phyloP scores from a whole-genome alignment of 345 rosid species.

The Bruguiera gymnorhiza region DNA sequence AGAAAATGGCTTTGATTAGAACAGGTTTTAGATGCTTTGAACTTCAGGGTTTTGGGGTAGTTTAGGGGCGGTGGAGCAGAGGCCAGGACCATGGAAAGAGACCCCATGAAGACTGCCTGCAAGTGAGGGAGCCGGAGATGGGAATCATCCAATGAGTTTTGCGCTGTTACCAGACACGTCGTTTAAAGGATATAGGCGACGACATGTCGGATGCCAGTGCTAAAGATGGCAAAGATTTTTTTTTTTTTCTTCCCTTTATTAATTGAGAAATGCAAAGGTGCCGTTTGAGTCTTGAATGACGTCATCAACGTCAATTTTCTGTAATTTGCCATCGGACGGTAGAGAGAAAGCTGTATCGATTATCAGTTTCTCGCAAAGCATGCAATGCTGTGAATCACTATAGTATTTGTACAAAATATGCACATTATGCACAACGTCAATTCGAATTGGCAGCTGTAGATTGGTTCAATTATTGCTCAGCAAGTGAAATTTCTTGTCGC shows the following conservation, averaged over 20 bases:
- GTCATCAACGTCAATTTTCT: too few species aligned
- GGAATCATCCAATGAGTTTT: background rate
- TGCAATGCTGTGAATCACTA: too few species aligned
- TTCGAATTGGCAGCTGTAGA: slow-evolving; percentile 1
- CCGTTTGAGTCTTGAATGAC: too few species aligned
- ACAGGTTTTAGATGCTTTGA: slow-evolving; percentile 11
- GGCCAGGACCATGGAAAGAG: slow-evolving; percentile 36
- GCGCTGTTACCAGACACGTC: too few species aligned
- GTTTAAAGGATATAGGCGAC: too few species aligned
- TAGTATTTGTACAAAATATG: background rate
- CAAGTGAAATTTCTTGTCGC: slow-evolving; percentile 39
- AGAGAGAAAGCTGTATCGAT: too few species aligned
- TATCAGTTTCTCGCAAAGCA: too few species aligned
- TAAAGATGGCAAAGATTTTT: too few species aligned
- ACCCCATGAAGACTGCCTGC: slow-evolving; percentile 29
- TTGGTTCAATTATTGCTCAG: slow-evolving; percentile 18
- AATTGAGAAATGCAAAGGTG: too few species aligned
- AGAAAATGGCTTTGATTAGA: background rate
- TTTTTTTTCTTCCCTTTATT: too few species aligned
- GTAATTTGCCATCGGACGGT: too few species aligned
- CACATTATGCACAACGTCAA: background rate
- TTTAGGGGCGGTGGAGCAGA: slow-evolving; percentile 38
- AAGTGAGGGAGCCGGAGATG: background rate
- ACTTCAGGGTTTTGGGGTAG: slow-evolving; percentile 30
- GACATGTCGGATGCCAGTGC: too few species aligned